Evolutionary conservation across 495 filamentous ascomycete genomes (phyloP), one percentile per base, ranked within the genome.

Genomic region (Aspergillus homomorphus): DNA sequence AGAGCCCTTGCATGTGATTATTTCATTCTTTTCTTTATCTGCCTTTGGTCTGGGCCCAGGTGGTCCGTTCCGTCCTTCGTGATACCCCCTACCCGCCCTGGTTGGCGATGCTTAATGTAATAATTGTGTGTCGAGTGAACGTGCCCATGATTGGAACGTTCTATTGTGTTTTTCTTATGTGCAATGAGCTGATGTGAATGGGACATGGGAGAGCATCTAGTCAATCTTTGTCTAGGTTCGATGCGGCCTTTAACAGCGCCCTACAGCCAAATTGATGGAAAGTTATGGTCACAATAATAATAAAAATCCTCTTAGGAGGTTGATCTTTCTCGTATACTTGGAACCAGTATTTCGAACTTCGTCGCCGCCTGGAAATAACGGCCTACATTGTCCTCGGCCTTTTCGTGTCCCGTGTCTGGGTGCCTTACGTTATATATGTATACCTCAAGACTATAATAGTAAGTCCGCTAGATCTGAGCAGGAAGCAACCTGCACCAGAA

Each of bases 51-150:
- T 46, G 2, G 33, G 15, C 33, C 33, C 33, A 38, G 33, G 33
- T 10, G 33, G 33, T 38, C 33, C 12, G 15, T 43, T n/a, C 42
- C 43, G 41, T 50, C 57, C 18, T 9, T 12, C 33, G 2, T 38
- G 33, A 38, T 38, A 38, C 33, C 33, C 33, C 33, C 33, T 38
- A 38, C 10, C 33, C 10, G 33, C 33, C 33, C 33, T 38, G 33
- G 33, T 38, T 12, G 33, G 33, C 33, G 57, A 54, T 42, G 57
- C 26, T 49, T 43, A 53, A 41, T 19, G 19, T 53, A 46, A 23
- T 21, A 10, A 22, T 16, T 16, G 43, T 24, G 15, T 46, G 45
- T 46, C 50, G 24, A 26, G 8, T 5, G 33, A 38, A 2, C 33
- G 7, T 28, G 4, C 15, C 12, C 33, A 38, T 14, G 33, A 9